Percentiles rank a stretch among this genome's conserved stretches.
These are phyloP conservation scores for Solanum ahanhuiri DNA, from an alignment of 257 asterid genomes.

Conservation along the genomic window DNA sequence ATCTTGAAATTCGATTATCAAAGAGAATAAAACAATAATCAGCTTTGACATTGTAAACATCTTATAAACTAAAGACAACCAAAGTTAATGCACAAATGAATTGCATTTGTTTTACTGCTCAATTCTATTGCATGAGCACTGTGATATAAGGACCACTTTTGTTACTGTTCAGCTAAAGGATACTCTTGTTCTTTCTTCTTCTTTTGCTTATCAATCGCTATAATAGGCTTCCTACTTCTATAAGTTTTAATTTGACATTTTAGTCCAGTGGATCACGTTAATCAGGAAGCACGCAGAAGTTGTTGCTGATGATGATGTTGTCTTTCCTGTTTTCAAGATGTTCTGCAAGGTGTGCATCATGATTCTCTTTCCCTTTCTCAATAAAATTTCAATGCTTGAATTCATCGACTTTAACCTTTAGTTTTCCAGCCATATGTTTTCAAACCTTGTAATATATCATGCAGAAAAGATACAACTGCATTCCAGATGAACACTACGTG, in stretches of 20 bases:
- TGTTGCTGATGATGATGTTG: slow-evolving; percentile 53
- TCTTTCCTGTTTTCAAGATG: slow-evolving; percentile 57
- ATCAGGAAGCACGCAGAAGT: slow-evolving; percentile 69
- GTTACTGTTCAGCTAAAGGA: neutral
- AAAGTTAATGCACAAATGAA: neutral
- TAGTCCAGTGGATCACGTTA: slow-evolving; percentile 78
- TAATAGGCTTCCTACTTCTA: neutral
- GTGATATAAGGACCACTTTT: neutral
- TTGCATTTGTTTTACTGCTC: neutral
- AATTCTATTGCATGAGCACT: neutral
- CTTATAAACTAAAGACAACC: neutral
- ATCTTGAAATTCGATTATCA: neutral
- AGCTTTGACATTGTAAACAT: neutral
- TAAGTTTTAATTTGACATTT: neutral
- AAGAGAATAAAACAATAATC: neutral
- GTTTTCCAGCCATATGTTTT: neutral
- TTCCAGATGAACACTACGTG: slow-evolving; percentile 95
- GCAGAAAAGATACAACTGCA: slow-evolving; percentile 95
- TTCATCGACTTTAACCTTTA: neutral
- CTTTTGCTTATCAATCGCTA: neutral
- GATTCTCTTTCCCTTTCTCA: neutral
- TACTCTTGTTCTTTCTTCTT: neutral
- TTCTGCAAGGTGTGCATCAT: slow-evolving; percentile 60
- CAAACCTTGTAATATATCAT: slow-evolving; percentile 9
- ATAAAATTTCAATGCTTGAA: neutral